phyloP scores from a whole-genome alignment of 257 asterid species.

The Prunella vulgaris region DNA sequence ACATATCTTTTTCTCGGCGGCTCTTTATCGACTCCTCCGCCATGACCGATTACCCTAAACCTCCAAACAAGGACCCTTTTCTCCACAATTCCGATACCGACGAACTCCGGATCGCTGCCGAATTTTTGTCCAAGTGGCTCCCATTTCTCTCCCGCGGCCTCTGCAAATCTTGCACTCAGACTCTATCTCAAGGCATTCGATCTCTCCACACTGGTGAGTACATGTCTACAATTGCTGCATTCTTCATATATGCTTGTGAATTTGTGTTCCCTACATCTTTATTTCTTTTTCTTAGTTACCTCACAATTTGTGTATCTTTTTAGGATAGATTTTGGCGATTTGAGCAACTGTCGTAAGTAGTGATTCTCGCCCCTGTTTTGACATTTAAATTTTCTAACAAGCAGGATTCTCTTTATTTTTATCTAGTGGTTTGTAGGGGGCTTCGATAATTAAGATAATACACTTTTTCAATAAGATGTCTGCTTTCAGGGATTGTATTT shows the following conservation, averaged over 20 bases:
- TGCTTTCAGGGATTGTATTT: neutral
- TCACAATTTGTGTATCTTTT: neutral
- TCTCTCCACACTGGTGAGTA: conserved; percentile 47
- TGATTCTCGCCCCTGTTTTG: neutral
- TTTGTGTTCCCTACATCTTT: neutral
- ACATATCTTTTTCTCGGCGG: conserved; percentile 7
- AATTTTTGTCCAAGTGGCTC: conserved; percentile 83
- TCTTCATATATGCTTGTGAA: neutral
- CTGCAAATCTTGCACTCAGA: conserved; percentile 51
- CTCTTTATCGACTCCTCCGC: conserved; percentile 13
- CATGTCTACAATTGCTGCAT: too few species aligned
- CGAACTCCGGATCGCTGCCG: conserved; percentile 73
- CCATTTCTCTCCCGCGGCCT: conserved; percentile 84
- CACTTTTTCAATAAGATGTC: neutral
- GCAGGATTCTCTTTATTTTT: neutral
- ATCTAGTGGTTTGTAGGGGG: neutral
- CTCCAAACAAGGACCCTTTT: conserved; percentile 39
- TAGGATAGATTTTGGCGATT: neutral
- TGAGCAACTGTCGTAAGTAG: neutral
- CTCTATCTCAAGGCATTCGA: conserved; percentile 48
- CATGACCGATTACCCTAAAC: conserved; percentile 24
- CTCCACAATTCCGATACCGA: conserved; percentile 43
- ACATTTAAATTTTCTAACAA: neutral
- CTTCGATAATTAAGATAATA: neutral
- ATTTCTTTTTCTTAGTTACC: neutral